phyloP scores from a whole-genome alignment of 768 basidiomycete species.

The Cyathus striatus region DNA sequence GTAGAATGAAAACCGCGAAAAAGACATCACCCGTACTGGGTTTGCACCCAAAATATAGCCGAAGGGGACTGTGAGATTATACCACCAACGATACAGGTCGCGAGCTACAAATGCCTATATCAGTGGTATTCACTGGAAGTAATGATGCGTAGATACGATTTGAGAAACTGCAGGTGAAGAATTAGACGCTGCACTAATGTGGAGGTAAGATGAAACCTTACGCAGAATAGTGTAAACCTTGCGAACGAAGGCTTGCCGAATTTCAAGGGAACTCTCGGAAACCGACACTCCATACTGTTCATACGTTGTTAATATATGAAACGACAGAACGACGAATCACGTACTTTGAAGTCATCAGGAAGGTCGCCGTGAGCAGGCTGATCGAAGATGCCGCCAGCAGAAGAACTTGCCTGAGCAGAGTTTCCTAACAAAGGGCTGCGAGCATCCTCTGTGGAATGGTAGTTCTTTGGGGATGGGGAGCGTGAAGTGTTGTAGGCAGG shows the following conservation, averaged over 20 bases:
- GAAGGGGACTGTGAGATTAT: constrained; percentile 57
- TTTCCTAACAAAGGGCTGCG: constrained; percentile 56
- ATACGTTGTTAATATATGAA: not conserved
- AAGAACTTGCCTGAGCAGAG: constrained; percentile 32
- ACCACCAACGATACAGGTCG: constrained; percentile 77
- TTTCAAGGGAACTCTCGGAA: constrained; percentile 69
- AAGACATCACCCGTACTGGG: constrained; percentile 45
- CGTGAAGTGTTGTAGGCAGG: constrained; percentile 52
- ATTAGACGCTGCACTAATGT: too few relatives aligned
- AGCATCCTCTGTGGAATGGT: constrained; percentile 21
- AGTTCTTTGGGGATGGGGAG: constrained; percentile 20
- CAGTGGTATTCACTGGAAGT: not conserved
- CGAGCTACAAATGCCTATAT: constrained; percentile 33
- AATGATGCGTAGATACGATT: too few relatives aligned
- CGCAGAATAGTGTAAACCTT: constrained; percentile 91
- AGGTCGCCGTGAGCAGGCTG: constrained; percentile 71
- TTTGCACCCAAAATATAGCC: constrained; percentile 65
- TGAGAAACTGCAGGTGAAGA: too few relatives aligned
- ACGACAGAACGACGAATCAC: constrained; percentile 4
- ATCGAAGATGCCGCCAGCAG: constrained; percentile 57
- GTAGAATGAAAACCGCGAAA: not conserved
- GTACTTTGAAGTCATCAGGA: constrained; percentile 92
- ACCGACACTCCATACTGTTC: constrained; percentile 76
- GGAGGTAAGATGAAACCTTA: constrained; percentile 49
- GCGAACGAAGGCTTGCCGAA: constrained; percentile 82